Evolutionary conservation across 345 rosid species (phyloP), one percentile per base, ranked within the genome.

Genomic region (Hypericum androsaemum): DNA sequence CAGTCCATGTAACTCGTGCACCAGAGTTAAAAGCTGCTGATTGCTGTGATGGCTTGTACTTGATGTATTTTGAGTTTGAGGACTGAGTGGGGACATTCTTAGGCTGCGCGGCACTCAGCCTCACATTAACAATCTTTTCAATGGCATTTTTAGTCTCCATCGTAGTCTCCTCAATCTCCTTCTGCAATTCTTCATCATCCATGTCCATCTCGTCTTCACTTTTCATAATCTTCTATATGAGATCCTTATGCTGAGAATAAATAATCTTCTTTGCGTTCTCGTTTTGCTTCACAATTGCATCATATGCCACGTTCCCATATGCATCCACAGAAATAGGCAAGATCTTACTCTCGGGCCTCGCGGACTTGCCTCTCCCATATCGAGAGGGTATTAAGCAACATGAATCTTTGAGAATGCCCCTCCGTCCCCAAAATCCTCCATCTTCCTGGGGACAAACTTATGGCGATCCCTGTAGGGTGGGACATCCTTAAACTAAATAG

Each of bases 401-500:
- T 72, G 98, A 52, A 88, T 92, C 80, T 92, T 96, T 0, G 98
- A 95, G 58, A 92, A 92, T 2, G 96, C 96, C 55, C 98, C 98
- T 12, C 96, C 98, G 71, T 88, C 96, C 10, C 96, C 98, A 57
- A 88, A 92, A 53, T 92, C 97, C 70, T 92, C 98, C 3, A 83
- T 71, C 42, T 72, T 87, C 58, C 84, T 61, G 0, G 98, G 96
- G 48, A 84, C 80, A 50, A 85, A 92, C 39, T 94, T 89, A 17
- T 71, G 76, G 0, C 98, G 81, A 43, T 83, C 74, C 72, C 77
- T 46, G 66, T 85, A 88, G 2, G 66, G 84, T 39, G 96, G 96
- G 0, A 88, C 95, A 5, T 69, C 66, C 28, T 83, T 88, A 40
- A 55, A 65, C 12, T 70, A 66, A 39, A 74, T 47, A 37, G 37